These are phyloP conservation scores for Beauveria sp. DNA, from an alignment of 2,329 filamentous ascomycete species.

Conservation along the genomic window DNA sequence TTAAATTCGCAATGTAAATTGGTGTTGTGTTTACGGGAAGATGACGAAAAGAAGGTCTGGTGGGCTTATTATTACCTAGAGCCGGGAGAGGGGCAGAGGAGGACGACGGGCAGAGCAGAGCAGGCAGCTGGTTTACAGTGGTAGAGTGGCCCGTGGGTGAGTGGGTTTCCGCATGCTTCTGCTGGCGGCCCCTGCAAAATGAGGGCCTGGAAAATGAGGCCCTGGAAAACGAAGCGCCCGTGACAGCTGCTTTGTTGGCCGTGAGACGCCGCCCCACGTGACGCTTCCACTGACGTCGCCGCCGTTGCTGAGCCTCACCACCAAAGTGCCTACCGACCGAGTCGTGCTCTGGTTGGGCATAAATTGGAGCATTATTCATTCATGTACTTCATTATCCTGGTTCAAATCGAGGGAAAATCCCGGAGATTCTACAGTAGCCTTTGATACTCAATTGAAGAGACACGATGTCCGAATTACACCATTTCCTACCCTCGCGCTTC, in stretches of 20 bases:
- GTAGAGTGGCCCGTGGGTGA: conserved; percentile 16
- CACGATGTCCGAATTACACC: neutral
- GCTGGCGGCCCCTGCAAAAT: neutral
- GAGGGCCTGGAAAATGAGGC: neutral
- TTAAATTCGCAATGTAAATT: neutral
- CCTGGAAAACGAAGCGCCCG: neutral
- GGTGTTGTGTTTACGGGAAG: neutral
- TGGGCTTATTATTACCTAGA: conserved; percentile 2
- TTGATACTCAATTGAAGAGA: neutral
- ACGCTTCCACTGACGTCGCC: conserved; percentile 14
- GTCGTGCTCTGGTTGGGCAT: neutral
- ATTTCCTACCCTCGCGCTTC: no score
- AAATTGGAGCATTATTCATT: neutral
- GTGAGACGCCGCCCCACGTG: conserved; percentile 26
- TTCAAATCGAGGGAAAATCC: no score
- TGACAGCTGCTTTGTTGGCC: conserved; percentile 17
- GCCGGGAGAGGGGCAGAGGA: neutral
- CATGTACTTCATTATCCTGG: no score
- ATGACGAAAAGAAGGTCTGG: conserved; percentile 3
- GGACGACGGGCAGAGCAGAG: neutral
- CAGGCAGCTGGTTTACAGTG: conserved; percentile 1
- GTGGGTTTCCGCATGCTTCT: conserved; percentile 16
- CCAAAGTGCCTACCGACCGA: neutral
- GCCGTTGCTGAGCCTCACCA: conserved; percentile 7
- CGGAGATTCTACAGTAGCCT: no score